Evolutionary conservation across 2,329 filamentous ascomycete species (phyloP), one percentile per base, ranked within the genome.

Genomic region (Remersonia thermophila): DNA sequence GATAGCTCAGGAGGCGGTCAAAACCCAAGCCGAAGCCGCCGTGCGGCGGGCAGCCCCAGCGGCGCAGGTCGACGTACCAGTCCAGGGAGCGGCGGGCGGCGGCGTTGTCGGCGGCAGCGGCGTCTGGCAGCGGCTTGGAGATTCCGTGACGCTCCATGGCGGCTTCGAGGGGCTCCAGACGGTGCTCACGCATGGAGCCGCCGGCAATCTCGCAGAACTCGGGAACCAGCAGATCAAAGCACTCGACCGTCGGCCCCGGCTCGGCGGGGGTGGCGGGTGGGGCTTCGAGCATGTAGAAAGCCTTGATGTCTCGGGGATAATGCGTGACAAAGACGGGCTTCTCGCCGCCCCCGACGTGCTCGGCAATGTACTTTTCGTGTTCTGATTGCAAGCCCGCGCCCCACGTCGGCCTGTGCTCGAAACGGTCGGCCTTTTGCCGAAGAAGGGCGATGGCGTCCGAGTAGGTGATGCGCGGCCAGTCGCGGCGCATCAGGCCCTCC

Each of bases 1-100:
- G 66, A 60, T 93, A 94, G 52, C 80, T 79, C 48, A 94, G 59
- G 44, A 94, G 69, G 37, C 87, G 74, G 64, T 95, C 87, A 54
- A 93, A 93, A 7, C 87, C 87, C 38, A 95, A 58, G 3, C 87
- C 87, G 54, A 93, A 95, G 1, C 87, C 87, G 29, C 87, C 87
- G 51, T 94, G 87, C 26, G 85, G 85, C 38, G 85, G 83, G 47
- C 80, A 87, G n/a, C 87, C 87, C 73, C 85, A 95, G 47, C 80
- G 77, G 42, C 87, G 77, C 42, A 95, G 68, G 56, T 95, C 86
- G 16, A 84, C 65, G 55, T 94, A 95, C 87, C 87, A 95, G 47
- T 80, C 73, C 37, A 94, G 58, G 41, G 14, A 7, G 12, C 63
- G 62, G 37, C 51, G 51, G 30, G 39, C 47, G 18, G 34, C 33